These are phyloP conservation scores for Russula sp. DNA, from an alignment of 768 basidiomycete genomes.

Conservation along the genomic window DNA sequence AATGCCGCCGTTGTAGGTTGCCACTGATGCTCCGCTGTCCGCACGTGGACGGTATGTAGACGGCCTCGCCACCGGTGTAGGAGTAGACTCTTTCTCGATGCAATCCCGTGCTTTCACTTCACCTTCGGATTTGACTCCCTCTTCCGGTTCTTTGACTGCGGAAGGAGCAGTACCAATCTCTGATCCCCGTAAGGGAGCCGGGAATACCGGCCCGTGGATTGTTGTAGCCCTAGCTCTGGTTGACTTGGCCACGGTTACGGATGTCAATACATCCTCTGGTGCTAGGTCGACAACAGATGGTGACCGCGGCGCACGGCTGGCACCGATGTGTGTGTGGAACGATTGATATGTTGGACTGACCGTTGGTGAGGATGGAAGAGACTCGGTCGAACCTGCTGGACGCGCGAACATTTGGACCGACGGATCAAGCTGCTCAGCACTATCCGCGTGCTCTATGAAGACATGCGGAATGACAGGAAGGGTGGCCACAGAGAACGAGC, in stretches of 20 bases:
- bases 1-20: conserved; percentile 61
- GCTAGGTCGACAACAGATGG: not conserved
- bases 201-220: conserved; percentile 25
- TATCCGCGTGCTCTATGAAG: conserved; percentile 35
- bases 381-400: conserved; percentile 74
- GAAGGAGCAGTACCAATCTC: conserved; percentile 21
- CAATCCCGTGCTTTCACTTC: conserved; percentile 1
- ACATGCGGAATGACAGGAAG: conserved; percentile 36
- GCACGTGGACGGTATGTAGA: conserved; percentile 32
- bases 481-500: conserved; percentile 37
- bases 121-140: conserved; percentile 23
- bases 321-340: not conserved
- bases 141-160: conserved; percentile 24
- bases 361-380: conserved; percentile 45
- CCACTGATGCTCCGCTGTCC: conserved; percentile 42
- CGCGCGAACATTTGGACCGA: conserved; percentile 75
- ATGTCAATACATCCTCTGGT: conserved; percentile 16
- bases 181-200: not conserved
- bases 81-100: conserved; percentile 21
- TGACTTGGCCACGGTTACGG: conserved; percentile 4
- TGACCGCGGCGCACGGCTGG: not conserved
- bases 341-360: conserved; percentile 37
- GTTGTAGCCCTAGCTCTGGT: conserved; percentile 23
- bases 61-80: conserved; percentile 7
- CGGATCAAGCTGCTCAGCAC: conserved; percentile 57